Evolutionary conservation across 2,329 filamentous ascomycete species (phyloP), one percentile per base, ranked within the genome.

Genomic region (Alternaria conjuncta): DNA sequence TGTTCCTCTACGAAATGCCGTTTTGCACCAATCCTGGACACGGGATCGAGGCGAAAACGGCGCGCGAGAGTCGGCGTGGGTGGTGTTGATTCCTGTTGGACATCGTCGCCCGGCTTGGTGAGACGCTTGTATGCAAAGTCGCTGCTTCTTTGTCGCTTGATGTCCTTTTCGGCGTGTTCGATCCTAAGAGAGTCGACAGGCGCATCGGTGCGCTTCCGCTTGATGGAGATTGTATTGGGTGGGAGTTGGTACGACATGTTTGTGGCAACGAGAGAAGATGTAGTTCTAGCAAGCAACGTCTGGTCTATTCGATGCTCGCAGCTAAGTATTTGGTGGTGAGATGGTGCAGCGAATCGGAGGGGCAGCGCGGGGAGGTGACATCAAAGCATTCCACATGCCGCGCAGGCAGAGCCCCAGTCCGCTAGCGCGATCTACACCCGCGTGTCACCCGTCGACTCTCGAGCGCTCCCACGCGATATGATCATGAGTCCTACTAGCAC

Each of bases 151-250:
- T 45, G 50, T 44, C 57, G 64, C 45, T 57, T 49, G 26, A 25
- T 41, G 6, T 50, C 45, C 30, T 57, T 30, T 25, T 41, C 44
- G 9, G 20, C 65, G 55, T 68, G 60, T 46, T 78, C 73, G 59
- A 76, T 70, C 23, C 75, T 60, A 54, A 87, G 78, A 21, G 83
- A 82, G 64, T 88, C 86, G n/a, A 87, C 83, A 4, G 86, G 85
- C 51, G 86, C 84, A 57, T 88, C 86, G 59, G 84, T 83, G 59
- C 86, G 83, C 67, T 86, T 85, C 60, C 86, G 82, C 78, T 88
- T 88, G 73, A 88, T 70, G 10, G 74, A 74, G 49, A 79, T 71
- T 9, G 75, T 76, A 53, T 74, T 72, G 1, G 76, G 77, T 4
- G 74, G 71, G 11, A 56, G 56, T 41, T 55, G 32, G 13, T 60